These are phyloP conservation scores for Sporothrix humicola DNA, from an alignment of 2,329 filamentous ascomycete species.

Conservation along the genomic window DNA sequence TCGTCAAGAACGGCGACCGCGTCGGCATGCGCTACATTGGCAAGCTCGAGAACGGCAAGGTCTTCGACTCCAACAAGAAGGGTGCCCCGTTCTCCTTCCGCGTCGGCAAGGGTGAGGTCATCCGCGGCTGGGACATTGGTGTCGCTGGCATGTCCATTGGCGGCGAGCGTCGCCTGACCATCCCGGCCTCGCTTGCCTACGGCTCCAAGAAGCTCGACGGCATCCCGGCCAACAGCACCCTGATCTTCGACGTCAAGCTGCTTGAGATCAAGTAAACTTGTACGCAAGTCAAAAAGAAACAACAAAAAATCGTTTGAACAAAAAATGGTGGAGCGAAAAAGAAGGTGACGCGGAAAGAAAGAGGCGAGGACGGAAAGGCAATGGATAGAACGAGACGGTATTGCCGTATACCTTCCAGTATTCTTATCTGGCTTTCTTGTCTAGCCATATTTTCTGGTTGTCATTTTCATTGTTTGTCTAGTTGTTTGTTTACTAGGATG, in stretches of 20 bases:
- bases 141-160: slow-evolving; percentile 90
- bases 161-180: slow-evolving; percentile 89
- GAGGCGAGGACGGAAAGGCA: background rate
- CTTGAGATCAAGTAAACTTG: slow-evolving; percentile 75
- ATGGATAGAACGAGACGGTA: background rate
- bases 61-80: slow-evolving; percentile 99
- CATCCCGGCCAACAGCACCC: slow-evolving; percentile 88
- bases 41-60: slow-evolving; percentile 91
- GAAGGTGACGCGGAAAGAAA: background rate
- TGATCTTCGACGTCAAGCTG: slow-evolving; percentile 91
- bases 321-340: slow-evolving; percentile 4
- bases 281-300: background rate
- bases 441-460: background rate
- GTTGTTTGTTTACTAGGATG: slow-evolving; percentile 23
- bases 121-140: slow-evolving; percentile 98
- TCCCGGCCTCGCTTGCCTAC: slow-evolving; percentile 87
- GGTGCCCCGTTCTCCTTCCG: slow-evolving; percentile 97
- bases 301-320: background rate
- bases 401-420: background rate
- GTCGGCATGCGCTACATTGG: slow-evolving; percentile 98
- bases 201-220: slow-evolving; percentile 81
- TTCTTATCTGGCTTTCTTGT: background rate
- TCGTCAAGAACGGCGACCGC: slow-evolving; percentile 86
- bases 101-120: slow-evolving; percentile 91
- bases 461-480: slow-evolving; percentile 2